phyloP scores from a whole-genome alignment of 805 yeast species.

The Torulaspora microellipsoides region DNA sequence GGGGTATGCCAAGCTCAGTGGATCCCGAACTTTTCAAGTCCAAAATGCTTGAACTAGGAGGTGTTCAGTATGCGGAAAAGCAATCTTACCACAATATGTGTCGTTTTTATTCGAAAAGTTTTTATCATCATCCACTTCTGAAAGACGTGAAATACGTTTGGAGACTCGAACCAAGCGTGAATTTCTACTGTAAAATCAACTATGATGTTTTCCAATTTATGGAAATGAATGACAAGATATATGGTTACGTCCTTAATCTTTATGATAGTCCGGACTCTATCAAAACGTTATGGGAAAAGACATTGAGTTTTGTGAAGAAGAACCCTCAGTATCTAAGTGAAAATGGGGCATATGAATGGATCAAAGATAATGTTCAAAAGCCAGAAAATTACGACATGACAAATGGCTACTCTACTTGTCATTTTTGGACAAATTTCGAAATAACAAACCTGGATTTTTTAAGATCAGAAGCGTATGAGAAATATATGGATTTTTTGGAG shows the following conservation, averaged over 20 bases:
- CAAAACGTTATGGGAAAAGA: conserved; percentile 62
- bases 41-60: conserved; percentile 42
- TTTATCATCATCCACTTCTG: conserved; percentile 60
- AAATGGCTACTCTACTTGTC: conserved; percentile 57
- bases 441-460: conserved; percentile 80
- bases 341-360: conserved; percentile 59
- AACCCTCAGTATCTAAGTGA: conserved; percentile 56
- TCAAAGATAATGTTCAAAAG: conserved; percentile 52
- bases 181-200: conserved; percentile 61
- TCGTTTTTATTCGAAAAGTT: conserved; percentile 63
- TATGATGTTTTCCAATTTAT: conserved; percentile 76
- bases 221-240: conserved; percentile 60
- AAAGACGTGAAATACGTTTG: conserved; percentile 65
- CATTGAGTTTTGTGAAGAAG: conserved; percentile 51
- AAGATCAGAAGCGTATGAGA: conserved; percentile 59
- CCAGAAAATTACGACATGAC: conserved; percentile 43
- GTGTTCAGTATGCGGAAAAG: conserved; percentile 57
- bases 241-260: conserved; percentile 66
- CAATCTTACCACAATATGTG: conserved; percentile 81
- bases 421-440: conserved; percentile 89
- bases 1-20: conserved; percentile 59
- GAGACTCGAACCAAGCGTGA: conserved; percentile 75
- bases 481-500: conserved; percentile 63
- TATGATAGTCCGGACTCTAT: conserved; percentile 69
- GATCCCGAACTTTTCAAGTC: conserved; percentile 42